phyloP scores from a whole-genome alignment of 2,329 filamentous ascomycete species.

The Alternaria sp. region DNA sequence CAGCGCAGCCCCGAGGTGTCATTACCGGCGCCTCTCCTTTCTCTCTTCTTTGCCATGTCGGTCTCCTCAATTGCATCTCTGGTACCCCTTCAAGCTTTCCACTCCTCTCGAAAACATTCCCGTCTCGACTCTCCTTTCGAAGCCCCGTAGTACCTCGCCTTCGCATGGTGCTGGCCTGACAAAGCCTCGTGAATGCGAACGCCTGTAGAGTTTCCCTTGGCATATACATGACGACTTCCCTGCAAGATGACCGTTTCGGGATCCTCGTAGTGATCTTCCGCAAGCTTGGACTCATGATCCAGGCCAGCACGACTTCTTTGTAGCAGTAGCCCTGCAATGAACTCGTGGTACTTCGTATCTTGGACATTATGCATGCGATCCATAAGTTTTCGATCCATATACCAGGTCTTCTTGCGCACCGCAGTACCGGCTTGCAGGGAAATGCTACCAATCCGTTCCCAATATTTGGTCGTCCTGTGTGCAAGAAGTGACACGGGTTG shows the following conservation, averaged over 20 bases:
- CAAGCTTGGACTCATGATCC: background rate
- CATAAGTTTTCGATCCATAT: background rate
- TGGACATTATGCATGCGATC: background rate
- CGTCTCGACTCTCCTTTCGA: background rate
- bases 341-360: background rate
- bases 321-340: background rate
- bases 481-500: background rate
- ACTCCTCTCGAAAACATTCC: background rate
- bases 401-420: background rate
- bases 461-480: no score
- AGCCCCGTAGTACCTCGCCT: background rate
- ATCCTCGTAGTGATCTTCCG: background rate
- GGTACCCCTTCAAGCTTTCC: background rate
- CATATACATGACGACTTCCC: background rate
- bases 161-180: background rate
- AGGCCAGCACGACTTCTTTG: background rate
- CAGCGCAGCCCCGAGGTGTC: background rate
- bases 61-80: background rate
- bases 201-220: background rate
- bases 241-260: background rate
- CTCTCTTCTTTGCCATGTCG: background rate
- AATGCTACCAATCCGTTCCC: background rate
- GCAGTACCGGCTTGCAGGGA: background rate
- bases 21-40: background rate
- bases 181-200: background rate